These are phyloP conservation scores for Apiotrichum mycotoxinovorans DNA, from an alignment of 1,284 basidiomycete species.

Conservation along the genomic window DNA sequence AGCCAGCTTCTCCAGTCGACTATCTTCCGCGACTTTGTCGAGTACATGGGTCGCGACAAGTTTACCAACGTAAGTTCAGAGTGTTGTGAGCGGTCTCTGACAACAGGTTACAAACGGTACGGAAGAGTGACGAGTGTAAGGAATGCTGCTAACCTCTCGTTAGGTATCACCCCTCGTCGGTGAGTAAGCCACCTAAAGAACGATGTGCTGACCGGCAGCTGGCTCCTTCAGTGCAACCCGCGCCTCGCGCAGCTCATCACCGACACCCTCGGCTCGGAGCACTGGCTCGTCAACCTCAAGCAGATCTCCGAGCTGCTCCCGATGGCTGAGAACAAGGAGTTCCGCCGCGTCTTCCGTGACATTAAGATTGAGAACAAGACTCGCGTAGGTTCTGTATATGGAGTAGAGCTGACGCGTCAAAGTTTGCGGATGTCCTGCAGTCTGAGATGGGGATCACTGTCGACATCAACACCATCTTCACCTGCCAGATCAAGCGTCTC, in stretches of 20 bases:
- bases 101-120: slow-evolving; percentile 6
- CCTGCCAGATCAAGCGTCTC: slow-evolving; percentile 81
- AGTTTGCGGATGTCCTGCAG: slow-evolving; percentile 67
- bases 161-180: slow-evolving; percentile 56
- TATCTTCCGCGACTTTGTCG: slow-evolving; percentile 78
- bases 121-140: not conserved
- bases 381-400: slow-evolving; percentile 46
- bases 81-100: not conserved
- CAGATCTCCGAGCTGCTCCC: slow-evolving; percentile 49
- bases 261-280: slow-evolving; percentile 69
- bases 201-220: slow-evolving; percentile 52
- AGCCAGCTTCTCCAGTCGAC: slow-evolving; percentile 57
- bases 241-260: slow-evolving; percentile 76
- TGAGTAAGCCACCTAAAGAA: slow-evolving; percentile 12
- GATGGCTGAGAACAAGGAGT: slow-evolving; percentile 65
- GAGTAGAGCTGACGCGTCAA: slow-evolving; percentile 9
- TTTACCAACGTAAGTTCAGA: slow-evolving; percentile 45
- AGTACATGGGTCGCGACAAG: slow-evolving; percentile 48
- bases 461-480: slow-evolving; percentile 73
- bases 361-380: slow-evolving; percentile 86
- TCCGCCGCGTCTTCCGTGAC: slow-evolving; percentile 72
- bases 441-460: slow-evolving; percentile 65
- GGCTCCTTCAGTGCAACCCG: slow-evolving; percentile 92
- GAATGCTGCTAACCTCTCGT: slow-evolving; percentile 48
- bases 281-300: slow-evolving; percentile 65